phyloP scores from a whole-genome alignment of 768 basidiomycete species.

The Rhizopogon roseolus region DNA sequence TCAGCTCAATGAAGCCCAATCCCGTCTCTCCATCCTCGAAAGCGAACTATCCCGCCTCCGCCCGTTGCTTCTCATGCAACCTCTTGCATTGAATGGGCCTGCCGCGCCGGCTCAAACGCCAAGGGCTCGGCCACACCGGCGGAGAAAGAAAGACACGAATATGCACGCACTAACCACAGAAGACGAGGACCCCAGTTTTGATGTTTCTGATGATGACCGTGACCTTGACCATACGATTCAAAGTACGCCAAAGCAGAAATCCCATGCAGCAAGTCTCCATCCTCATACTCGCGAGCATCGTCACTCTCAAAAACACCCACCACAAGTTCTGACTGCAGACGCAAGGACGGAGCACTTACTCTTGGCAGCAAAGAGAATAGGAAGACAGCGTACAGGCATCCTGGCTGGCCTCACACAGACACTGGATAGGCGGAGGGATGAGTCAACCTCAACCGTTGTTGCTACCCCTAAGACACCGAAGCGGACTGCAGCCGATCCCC shows the following conservation, averaged over 20 bases:
- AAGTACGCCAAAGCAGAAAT: conserved; percentile 18
- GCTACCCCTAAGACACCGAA: conserved; percentile 23
- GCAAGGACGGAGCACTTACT: conserved; percentile 70
- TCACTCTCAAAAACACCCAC: conserved; percentile 19
- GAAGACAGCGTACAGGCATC: conserved; percentile 54
- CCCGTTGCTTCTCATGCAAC: conserved; percentile 66
- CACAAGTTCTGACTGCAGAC: conserved; percentile 44
- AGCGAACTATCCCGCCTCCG: conserved; percentile 59
- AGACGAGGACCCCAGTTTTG: conserved; percentile 22
- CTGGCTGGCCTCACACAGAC: conserved; percentile 45
- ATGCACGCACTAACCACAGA: conserved; percentile 7
- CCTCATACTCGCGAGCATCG: conserved; percentile 19
- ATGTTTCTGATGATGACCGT: conserved; percentile 23
- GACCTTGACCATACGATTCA: conserved; percentile 17
- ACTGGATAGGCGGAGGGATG: conserved; percentile 21
- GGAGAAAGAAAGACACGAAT: conserved; percentile 20
- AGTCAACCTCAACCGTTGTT: conserved; percentile 16
- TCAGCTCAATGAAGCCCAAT: conserved; percentile 57
- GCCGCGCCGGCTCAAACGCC: conserved; percentile 11
- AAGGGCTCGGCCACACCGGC: conserved; percentile 21
- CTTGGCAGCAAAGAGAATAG: conserved; percentile 65
- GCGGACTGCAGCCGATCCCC: conserved; percentile 21
- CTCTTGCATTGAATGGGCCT: conserved; percentile 26
- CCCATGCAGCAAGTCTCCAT: conserved; percentile 8
- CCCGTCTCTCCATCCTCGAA: conserved; percentile 52